A percentile compares a stretch with the other conserved stretches of the same genome.
These are phyloP conservation scores for Serendipita sp. DNA, from an alignment of 768 basidiomycete species.

Conservation along the genomic window DNA sequence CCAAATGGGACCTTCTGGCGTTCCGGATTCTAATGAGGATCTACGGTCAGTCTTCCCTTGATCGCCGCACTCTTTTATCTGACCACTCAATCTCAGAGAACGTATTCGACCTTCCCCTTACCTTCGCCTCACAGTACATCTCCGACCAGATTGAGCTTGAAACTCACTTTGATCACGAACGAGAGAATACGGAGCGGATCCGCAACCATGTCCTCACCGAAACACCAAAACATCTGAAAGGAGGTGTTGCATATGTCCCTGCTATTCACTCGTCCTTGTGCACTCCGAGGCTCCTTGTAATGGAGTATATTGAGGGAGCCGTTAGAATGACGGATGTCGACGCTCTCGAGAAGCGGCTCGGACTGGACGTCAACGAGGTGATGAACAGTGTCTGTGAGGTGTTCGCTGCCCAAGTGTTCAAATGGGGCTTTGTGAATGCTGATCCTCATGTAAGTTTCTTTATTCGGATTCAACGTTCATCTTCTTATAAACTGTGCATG, in stretches of 20 bases:
- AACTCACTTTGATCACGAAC: constrained; percentile 6
- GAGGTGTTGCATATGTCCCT: background rate
- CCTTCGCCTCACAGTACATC: constrained; percentile 7
- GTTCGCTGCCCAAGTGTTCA: constrained; percentile 81
- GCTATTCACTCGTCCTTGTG: background rate
- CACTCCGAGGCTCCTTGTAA: background rate
- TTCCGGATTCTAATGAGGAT: constrained; percentile 22
- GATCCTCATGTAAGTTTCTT: constrained; percentile 27
- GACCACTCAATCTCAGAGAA: background rate
- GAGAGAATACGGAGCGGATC: constrained; percentile 1
- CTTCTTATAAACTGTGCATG: constrained; percentile 27
- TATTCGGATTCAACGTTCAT: constrained; percentile 1
- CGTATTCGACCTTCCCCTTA: constrained; percentile 2
- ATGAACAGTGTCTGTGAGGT: constrained; percentile 82
- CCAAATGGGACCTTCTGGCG: constrained; percentile 65
- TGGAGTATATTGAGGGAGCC: constrained; percentile 11
- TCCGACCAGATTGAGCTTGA: constrained; percentile 6
- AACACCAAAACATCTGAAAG: background rate
- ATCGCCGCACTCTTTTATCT: background rate
- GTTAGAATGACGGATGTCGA: constrained; percentile 22
- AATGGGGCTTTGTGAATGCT: constrained; percentile 83
- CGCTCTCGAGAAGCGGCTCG: constrained; percentile 17
- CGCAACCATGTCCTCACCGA: background rate
- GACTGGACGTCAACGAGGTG: constrained; percentile 24
- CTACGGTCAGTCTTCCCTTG: constrained; percentile 11